Conservation (phyloP, 148 eudicot genomes). For the Amaranthus hypochondriacus region DNA sequence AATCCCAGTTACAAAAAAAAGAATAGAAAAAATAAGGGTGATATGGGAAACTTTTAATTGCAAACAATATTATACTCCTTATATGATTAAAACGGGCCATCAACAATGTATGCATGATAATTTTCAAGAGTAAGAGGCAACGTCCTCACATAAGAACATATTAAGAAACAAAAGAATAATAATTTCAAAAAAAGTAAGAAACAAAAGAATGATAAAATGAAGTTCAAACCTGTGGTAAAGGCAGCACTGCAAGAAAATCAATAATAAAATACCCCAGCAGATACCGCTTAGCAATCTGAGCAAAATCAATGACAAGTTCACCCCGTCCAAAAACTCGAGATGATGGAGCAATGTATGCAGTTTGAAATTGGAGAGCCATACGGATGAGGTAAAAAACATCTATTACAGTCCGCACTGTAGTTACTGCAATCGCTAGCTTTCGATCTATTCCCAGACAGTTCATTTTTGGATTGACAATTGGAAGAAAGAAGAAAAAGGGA, state of each 20-base stretch:
- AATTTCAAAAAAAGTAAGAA: background rate
- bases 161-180: background rate
- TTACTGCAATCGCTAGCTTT: slow-evolving; percentile 58
- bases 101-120: background rate
- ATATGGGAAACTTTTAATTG: background rate
- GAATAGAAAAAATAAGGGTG: background rate
- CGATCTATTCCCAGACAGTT: slow-evolving; percentile 60
- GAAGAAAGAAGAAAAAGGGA: slow-evolving; percentile 79
- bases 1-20: no score
- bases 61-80: background rate
- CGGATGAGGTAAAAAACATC: slow-evolving; percentile 76
- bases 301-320: slow-evolving; percentile 83
- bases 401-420: slow-evolving; percentile 68
- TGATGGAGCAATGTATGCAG: slow-evolving; percentile 89
- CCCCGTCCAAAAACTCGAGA: slow-evolving; percentile 92
- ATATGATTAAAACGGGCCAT: background rate
- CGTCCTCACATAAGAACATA: background rate
- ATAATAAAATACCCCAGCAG: slow-evolving; percentile 52
- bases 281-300: slow-evolving; percentile 75
- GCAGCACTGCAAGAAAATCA: slow-evolving; percentile 77
- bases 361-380: slow-evolving; percentile 76
- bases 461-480: slow-evolving; percentile 42
- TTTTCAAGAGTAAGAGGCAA: background rate
- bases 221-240: slow-evolving; percentile 70
- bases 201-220: background rate